Evolutionary conservation across 139 green algal species (phyloP).

Genomic region (Micractinium sp.): DNA sequence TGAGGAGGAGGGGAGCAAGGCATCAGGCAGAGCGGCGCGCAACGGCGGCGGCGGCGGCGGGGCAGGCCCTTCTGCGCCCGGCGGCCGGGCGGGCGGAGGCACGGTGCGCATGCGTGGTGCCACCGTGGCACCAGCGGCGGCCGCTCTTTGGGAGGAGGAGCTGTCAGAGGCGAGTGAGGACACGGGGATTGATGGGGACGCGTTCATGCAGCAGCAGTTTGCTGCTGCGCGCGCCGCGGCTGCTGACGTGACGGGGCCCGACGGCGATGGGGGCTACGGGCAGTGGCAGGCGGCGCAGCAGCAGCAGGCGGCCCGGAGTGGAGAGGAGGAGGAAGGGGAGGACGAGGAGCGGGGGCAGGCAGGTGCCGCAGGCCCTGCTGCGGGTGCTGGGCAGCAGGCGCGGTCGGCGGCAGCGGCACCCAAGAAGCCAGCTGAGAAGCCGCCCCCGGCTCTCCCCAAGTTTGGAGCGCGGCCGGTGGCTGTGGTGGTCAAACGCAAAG

Average conservation of each 20-base stretch:
- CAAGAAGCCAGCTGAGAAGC: constrained; percentile 4
- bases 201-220: constrained; percentile 32
- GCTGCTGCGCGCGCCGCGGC: constrained; percentile 10
- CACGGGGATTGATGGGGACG: constrained; percentile 10
- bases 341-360: neutral
- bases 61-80: too few relatives aligned
- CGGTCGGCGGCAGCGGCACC: neutral
- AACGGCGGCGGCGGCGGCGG: neutral
- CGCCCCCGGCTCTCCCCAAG: constrained; percentile 18
- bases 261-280: neutral
- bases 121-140: constrained; percentile 9
- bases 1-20: constrained; percentile 10
- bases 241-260: neutral
- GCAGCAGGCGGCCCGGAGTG: neutral
- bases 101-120: neutral
- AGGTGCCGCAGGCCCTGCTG: neutral
- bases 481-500: constrained; percentile 42
- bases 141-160: constrained; percentile 36
- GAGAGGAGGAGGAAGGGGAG: neutral
- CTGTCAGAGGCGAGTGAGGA: constrained; percentile 15
- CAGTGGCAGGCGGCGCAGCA: neutral
- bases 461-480: constrained; percentile 36
- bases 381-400: neutral
- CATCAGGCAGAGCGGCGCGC: neutral
- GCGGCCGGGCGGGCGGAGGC: neutral